Percentiles rank a stretch among this genome's conserved stretches.
These are phyloP conservation scores for Malus hybrid DNA, from an alignment of 331 rosid species.

Conservation along the genomic window DNA sequence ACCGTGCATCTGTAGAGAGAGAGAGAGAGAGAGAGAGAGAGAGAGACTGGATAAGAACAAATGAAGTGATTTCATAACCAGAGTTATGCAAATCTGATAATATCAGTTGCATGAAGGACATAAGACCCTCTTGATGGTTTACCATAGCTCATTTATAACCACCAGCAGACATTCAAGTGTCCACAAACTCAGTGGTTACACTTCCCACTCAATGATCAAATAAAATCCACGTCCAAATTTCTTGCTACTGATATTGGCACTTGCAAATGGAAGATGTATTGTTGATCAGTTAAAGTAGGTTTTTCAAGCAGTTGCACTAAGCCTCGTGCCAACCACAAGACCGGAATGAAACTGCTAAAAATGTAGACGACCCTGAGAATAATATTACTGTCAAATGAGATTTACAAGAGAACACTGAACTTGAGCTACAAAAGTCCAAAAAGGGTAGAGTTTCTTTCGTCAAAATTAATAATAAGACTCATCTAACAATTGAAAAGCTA, in stretches of 20 bases:
- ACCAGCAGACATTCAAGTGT: background rate
- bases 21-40: background rate
- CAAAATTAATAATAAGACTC: background rate
- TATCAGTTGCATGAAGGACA: no score
- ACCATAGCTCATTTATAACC: background rate
- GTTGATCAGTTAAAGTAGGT: background rate
- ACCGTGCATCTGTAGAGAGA: background rate
- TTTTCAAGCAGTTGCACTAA: constrained; percentile 1
- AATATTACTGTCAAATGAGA: background rate
- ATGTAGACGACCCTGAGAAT: background rate
- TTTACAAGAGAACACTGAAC: background rate
- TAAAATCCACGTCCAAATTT: background rate
- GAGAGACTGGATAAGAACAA: no score
- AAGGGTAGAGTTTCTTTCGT: background rate
- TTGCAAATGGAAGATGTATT: background rate
- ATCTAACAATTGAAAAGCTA: constrained; percentile 1
- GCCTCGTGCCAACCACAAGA: background rate
- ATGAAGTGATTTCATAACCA: no score
- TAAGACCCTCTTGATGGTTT: no score
- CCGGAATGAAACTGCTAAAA: background rate
- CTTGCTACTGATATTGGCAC: background rate
- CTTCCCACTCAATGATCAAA: background rate
- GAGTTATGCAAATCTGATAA: no score
- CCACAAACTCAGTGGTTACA: background rate
- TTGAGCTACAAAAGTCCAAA: background rate